Percentiles rank a stretch among this genome's conserved stretches.
phyloP scores from a whole-genome alignment of 129 eudicot species.

The Centaurea solstitialis region DNA sequence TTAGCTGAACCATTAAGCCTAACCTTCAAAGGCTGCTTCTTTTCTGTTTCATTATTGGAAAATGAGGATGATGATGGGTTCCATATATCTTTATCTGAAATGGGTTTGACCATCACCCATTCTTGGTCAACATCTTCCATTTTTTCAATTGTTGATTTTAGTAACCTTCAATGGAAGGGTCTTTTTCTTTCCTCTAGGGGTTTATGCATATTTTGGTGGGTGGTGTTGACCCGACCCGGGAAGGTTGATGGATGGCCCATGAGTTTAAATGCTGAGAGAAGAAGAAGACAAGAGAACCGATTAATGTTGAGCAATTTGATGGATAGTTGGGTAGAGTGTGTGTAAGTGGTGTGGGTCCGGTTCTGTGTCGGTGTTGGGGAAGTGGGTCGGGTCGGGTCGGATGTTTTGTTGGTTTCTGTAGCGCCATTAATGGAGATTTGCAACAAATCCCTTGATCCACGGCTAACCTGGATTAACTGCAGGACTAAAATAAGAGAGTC shows the following conservation, averaged over 20 bases:
- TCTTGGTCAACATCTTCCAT: constrained; percentile 35
- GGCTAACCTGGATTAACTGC: background rate
- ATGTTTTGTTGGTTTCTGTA: background rate
- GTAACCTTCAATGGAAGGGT: background rate
- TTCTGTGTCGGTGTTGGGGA: constrained; percentile 24
- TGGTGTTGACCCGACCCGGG: constrained; percentile 29
- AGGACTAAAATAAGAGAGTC: too few relatives aligned
- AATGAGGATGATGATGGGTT: constrained; percentile 27
- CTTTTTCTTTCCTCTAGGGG: too few relatives aligned
- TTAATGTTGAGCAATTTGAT: background rate
- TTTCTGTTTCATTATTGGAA: constrained; percentile 13
- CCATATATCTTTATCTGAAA: constrained; percentile 41
- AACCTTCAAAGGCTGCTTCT: constrained; percentile 43
- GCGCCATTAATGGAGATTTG: background rate
- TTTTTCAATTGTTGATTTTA: constrained; percentile 1
- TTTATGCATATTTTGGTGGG: background rate
- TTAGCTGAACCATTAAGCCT: constrained; percentile 58
- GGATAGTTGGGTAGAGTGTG: background rate
- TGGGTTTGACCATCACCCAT: constrained; percentile 36
- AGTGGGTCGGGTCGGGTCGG: too few relatives aligned
- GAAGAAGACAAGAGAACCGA: constrained; percentile 23
- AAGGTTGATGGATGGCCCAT: constrained; percentile 24
- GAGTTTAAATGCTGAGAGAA: constrained; percentile 35
- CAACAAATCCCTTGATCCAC: background rate
- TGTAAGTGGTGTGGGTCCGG: constrained; percentile 17